A percentile compares a stretch with the other conserved stretches of the same genome.
These are phyloP conservation scores for Talaromyces verruculosus DNA, from an alignment of 2,329 filamentous ascomycete genomes.

Conservation along the genomic window DNA sequence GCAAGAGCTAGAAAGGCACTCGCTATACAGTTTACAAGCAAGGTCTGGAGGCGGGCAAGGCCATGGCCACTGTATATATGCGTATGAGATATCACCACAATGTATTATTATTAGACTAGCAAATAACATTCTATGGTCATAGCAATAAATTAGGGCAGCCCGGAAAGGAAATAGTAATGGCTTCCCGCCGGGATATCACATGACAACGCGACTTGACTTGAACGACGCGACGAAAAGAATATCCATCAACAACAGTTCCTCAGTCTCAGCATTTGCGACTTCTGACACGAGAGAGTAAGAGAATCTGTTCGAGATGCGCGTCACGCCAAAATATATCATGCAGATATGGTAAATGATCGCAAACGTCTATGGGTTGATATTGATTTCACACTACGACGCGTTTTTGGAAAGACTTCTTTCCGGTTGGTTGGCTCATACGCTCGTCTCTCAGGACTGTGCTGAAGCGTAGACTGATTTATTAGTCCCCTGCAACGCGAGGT, in stretches of 20 bases:
- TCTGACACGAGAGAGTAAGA: neutral
- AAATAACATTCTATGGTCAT: neutral
- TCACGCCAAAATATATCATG: slow-evolving; percentile 25
- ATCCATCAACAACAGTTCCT: neutral
- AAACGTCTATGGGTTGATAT: slow-evolving; percentile 55
- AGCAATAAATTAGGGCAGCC: neutral
- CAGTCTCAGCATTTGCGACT: slow-evolving; percentile 1
- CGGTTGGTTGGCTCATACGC: slow-evolving; percentile 49
- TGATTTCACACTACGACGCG: slow-evolving; percentile 70
- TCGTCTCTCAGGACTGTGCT: neutral
- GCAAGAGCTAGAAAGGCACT: neutral
- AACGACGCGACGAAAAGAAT: neutral
- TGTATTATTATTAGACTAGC: neutral
- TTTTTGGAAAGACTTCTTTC: slow-evolving; percentile 73
- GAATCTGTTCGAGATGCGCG: slow-evolving; percentile 2
- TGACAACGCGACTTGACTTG: slow-evolving; percentile 18
- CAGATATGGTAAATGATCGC: slow-evolving; percentile 30
- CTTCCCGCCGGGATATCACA: slow-evolving; percentile 4
- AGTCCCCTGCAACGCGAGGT: slow-evolving; percentile 86
- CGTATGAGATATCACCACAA: neutral
- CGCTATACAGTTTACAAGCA: neutral
- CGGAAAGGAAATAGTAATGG: neutral
- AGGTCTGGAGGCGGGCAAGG: neutral
- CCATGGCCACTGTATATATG: slow-evolving; percentile 19
- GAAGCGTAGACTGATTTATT: neutral